Evolutionary conservation across 306 rosid species (phyloP).

Genomic region (Begonia peltatifolia): DNA sequence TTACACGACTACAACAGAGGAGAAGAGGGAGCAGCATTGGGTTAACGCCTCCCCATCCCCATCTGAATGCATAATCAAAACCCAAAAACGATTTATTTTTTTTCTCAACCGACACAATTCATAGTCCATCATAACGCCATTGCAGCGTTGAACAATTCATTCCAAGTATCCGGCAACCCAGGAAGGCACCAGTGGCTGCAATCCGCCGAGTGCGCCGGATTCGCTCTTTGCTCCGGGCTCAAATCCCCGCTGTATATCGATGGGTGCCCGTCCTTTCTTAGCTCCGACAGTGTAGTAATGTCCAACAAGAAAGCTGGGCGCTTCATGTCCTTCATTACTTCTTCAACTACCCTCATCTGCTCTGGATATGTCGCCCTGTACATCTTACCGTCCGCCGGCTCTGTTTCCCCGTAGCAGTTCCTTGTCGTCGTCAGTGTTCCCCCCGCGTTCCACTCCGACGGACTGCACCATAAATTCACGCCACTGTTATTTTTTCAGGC

Average conservation of each 20-base stretch:
- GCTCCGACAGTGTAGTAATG: constrained; percentile 67
- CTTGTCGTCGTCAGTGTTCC: constrained; percentile 27
- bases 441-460: constrained; percentile 51
- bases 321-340: constrained; percentile 54
- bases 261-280: constrained; percentile 81
- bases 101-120: no score
- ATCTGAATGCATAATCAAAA: constrained; percentile 5
- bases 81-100: not conserved
- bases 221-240: constrained; percentile 59
- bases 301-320: constrained; percentile 52
- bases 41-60: constrained; percentile 16
- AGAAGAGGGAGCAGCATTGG: no score
- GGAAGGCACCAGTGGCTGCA: constrained; percentile 99
- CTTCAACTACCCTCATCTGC: constrained; percentile 68
- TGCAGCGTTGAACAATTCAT: constrained; percentile 55
- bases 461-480: constrained; percentile 28
- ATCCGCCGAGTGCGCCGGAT: constrained; percentile 61
- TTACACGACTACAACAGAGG: no score
- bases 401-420: constrained; percentile 81
- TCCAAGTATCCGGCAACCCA: constrained; percentile 94
- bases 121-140: constrained; percentile 30
- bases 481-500: not conserved
- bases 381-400: constrained; percentile 32
- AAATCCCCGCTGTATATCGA: constrained; percentile 81
- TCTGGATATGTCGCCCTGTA: constrained; percentile 45